These are phyloP conservation scores for Conringia planisiliqua DNA, from an alignment of 345 rosid species.

Conservation along the genomic window DNA sequence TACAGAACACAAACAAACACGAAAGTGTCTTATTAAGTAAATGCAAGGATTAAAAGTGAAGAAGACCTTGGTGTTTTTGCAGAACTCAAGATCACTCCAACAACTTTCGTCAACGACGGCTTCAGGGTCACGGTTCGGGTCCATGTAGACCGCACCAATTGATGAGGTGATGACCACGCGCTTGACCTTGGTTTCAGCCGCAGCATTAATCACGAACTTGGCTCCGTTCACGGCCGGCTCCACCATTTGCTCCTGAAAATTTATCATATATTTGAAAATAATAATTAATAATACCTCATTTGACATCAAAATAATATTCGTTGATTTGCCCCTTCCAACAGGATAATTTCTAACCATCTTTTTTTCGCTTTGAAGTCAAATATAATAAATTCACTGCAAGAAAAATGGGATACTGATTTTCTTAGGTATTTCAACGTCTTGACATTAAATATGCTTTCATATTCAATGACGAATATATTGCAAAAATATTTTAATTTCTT, in stretches of 20 bases:
- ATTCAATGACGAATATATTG: background rate
- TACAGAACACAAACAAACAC: no score
- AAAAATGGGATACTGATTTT: background rate
- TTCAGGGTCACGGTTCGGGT: conserved; percentile 78
- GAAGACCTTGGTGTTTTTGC: conserved; percentile 86
- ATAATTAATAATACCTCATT: background rate
- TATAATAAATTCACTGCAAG: background rate
- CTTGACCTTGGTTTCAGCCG: conserved; percentile 72
- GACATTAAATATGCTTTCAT: background rate
- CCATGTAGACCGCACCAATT: conserved; percentile 92
- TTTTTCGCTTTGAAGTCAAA: background rate
- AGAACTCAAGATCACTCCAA: conserved; percentile 96
- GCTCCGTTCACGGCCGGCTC: conserved; percentile 96
- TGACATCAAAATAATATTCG: background rate
- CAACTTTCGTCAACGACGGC: conserved; percentile 81
- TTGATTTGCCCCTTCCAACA: background rate
- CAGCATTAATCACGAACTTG: conserved; percentile 70
- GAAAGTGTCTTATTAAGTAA: background rate
- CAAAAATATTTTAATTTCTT: background rate
- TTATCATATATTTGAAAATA: background rate
- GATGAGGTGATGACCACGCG: conserved; percentile 95
- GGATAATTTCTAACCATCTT: background rate
- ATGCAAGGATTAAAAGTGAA: background rate
- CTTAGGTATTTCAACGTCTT: background rate
- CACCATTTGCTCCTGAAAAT: conserved; percentile 83